Conservation (phyloP, 139 green algal genomes). For the Asterochloris erici region DNA sequence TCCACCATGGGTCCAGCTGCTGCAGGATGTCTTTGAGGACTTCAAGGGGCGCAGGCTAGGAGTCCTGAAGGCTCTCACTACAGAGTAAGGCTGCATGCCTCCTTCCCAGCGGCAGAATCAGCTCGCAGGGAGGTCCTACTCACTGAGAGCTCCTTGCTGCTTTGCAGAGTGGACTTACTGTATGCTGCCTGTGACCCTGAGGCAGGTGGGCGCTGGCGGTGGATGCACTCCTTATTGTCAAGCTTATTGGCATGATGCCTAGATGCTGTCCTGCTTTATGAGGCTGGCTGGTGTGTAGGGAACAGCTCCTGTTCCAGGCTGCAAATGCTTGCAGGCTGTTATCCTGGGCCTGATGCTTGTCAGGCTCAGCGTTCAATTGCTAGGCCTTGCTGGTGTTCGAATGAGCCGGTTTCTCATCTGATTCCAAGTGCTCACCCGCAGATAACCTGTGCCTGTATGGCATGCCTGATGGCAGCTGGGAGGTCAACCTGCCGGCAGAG, state of each 20-base stretch:
- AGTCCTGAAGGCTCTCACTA: constrained; percentile 60
- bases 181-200: constrained; percentile 80
- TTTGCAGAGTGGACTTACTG: constrained; percentile 62
- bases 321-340: no score
- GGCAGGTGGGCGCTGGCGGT: constrained; percentile 8
- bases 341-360: no score
- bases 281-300: no score
- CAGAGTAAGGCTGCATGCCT: constrained; percentile 41
- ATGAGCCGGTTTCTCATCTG: no score
- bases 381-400: no score
- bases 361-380: no score
- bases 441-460: constrained; percentile 99
- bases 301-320: no score
- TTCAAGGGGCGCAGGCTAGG: constrained; percentile 45
- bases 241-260: background rate
- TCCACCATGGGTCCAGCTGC: no score
- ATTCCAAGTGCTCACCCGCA: background rate
- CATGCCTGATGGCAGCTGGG: constrained; percentile 78
- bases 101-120: background rate
- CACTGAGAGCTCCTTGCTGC: background rate
- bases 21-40: constrained; percentile 62
- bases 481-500: constrained; percentile 89
- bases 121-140: constrained; percentile 29
- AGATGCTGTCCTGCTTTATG: no score
- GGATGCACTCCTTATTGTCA: background rate